Base-by-base conservation (phyloP, 495 filamentous ascomycete species). In the Zalerion maritima region DNA sequence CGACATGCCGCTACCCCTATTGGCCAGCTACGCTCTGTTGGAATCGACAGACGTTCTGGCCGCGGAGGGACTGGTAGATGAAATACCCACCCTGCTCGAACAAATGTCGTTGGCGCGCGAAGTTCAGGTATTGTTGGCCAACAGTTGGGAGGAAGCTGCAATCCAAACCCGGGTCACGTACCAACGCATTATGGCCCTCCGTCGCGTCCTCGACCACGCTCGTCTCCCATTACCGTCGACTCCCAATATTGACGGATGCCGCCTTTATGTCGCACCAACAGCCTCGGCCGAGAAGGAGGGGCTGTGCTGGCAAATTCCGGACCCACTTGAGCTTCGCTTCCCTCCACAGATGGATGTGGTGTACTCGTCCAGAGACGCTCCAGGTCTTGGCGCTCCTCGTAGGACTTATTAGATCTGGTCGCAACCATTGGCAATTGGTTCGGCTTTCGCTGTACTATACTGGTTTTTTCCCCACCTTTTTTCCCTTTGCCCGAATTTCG, bases 31-130 rank as follows among this genome's bases (percentile, higher is more conserved):
- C 25, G 43, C 43, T 14, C 35, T 49, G 10, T 30, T 49, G 27
- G 46, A 49, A 25, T 39, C 37, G 2, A 31, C 35, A 26, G 46
- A 49, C 34, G 46, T 49, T 6, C 34, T 49, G 8, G 43, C 46
- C 3, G 39, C 46, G 6, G 40, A 43, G 29, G 46, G 46, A 8
- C 15, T 13, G 8, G n/a, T 36, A 9, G 19, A 14, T 7, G 43
- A 49, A 5, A 39, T 49, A 4, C 34, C 33, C 1, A 31, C 18
- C 3, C 30, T 49, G 13, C 16, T 49, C 4, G 43, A 46, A 18
- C 18, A 24, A 8, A 27, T 46, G 12, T 28, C 36, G 18, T 18
- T 40, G 19, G 45, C 45, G 14, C 32, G 39, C n/a, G 36, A 32
- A 21, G 34, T 43, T 7, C 21, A 46, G 24, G 40, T 40, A 19